These are phyloP conservation scores for Halophytophthora polymorphica DNA, from an alignment of 352 stramenopile species.

Conservation along the genomic window DNA sequence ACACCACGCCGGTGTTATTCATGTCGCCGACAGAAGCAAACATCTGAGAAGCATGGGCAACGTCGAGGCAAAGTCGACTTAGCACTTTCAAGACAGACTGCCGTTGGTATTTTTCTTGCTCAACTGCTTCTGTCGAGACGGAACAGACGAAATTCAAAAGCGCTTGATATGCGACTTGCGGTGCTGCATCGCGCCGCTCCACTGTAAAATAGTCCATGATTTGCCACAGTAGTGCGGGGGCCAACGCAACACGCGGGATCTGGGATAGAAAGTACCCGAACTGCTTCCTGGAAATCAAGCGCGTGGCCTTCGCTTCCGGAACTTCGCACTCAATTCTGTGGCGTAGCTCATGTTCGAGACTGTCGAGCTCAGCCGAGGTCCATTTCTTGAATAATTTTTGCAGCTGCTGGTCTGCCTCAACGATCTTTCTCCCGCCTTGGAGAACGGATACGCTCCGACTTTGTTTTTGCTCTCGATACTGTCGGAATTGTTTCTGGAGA, in stretches of 20 bases:
- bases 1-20: conserved; percentile 35
- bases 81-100: conserved; percentile 28
- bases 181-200: conserved; percentile 7
- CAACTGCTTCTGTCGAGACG: conserved; percentile 28
- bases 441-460: conserved; percentile 1
- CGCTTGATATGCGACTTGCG: conserved; percentile 32
- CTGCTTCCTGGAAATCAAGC: conserved; percentile 43
- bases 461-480: conserved; percentile 33
- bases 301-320: conserved; percentile 23
- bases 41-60: conserved; percentile 26
- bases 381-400: conserved; percentile 38
- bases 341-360: conserved; percentile 30
- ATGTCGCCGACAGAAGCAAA: conserved; percentile 50
- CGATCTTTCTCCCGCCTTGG: conserved; percentile 15
- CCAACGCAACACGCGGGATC: conserved; percentile 35
- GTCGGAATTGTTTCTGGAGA: conserved; percentile 37
- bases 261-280: conserved; percentile 53
- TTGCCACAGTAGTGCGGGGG: conserved; percentile 31
- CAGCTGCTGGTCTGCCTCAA: conserved; percentile 34
- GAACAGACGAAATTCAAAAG: conserved; percentile 51
- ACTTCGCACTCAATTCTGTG: conserved; percentile 37
- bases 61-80: conserved; percentile 24
- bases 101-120: conserved; percentile 22
- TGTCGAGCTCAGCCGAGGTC: conserved; percentile 37
- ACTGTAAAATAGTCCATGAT: conserved; percentile 48